Evolutionary conservation across 768 basidiomycete species (phyloP).

Genomic region (Tricholoma flavovirens): DNA sequence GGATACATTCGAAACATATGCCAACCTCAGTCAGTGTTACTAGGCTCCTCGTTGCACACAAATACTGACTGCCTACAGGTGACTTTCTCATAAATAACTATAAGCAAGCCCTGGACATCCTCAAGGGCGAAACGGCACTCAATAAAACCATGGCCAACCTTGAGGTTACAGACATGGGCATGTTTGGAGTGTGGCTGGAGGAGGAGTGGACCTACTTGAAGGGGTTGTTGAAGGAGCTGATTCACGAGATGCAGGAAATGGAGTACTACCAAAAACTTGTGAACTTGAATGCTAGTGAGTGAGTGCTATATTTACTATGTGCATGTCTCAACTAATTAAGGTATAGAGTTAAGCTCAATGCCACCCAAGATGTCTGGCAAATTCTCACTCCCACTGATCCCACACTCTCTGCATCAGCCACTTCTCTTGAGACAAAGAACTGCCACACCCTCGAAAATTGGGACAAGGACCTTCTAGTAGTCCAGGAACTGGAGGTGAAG

Average conservation of each 20-base stretch:
- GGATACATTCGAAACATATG: no score
- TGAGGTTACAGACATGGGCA: not conserved
- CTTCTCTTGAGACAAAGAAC: not conserved
- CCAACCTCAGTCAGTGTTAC: no score
- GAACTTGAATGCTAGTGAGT: no score
- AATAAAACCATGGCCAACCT: not conserved
- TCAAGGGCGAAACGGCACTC: not conserved
- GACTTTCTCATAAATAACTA: not conserved
- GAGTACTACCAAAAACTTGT: no score
- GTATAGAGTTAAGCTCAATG: no score
- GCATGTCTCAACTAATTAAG: not conserved
- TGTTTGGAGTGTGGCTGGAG: not conserved
- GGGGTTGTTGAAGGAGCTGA: no score
- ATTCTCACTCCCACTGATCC: not conserved
- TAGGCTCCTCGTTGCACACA: no score
- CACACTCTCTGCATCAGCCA: not conserved
- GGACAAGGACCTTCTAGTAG: no score
- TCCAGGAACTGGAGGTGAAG: no score
- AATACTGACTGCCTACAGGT: not conserved
- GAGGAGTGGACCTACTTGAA: not conserved
- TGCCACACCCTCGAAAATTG: not conserved
- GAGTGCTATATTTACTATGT: not conserved
- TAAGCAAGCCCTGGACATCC: not conserved
- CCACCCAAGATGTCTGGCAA: not conserved
- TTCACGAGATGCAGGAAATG: no score